Base-by-base conservation (phyloP, 2,329 filamentous ascomycete species). In the Colletotrichum horii region DNA sequence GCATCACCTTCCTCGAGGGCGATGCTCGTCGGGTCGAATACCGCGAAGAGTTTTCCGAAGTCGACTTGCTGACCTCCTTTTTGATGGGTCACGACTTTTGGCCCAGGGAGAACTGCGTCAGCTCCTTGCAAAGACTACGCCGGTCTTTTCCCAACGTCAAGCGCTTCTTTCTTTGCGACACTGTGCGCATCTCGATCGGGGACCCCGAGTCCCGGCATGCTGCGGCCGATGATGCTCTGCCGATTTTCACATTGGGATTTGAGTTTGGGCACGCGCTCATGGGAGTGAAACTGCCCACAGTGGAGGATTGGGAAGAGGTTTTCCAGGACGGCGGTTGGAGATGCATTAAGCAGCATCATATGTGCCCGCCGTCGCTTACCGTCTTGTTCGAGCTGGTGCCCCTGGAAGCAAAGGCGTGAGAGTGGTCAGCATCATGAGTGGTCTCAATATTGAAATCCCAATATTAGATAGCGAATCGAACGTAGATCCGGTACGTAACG, bases 71-170 rank as follows among this genome's bases (percentile, higher is more conserved):
- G 30, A 78, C 76, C 7, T 76, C 65, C 19, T 78, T 78, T 68
- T 68, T 78, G 72, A 78, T 77, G 77, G 77, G 77, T 0, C 76
- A 78, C 52, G 76, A 78, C 68, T 78, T 78, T 55, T 78, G 77
- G 77, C 77, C 77, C 3, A 76, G 76, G 14, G 73, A 78, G n/a
- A 75, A 68, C 36, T 78, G 77, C 4, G 19, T 43, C 8, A 43
- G 8, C 38, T 43, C 38, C 6, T 43, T 43, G 38, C 38, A 43
- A 43, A 43, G 5, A 6, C 38, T 43, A 9, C 19, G 38, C 38
- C 38, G 38, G 38, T 43, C 19, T n/a, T 43, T 43, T 43, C 38
- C 38, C 38, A 43, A 12, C 9, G 4, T 43, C 38, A 43, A 12
- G 19, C 38, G 38, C 3, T 43, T 43, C 38, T 43, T 43, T 3